Percentiles rank a stretch among this genome's conserved stretches.
phyloP scores from a whole-genome alignment of 2,329 filamentous ascomycete genomes.

The Colletotrichum sublineola region DNA sequence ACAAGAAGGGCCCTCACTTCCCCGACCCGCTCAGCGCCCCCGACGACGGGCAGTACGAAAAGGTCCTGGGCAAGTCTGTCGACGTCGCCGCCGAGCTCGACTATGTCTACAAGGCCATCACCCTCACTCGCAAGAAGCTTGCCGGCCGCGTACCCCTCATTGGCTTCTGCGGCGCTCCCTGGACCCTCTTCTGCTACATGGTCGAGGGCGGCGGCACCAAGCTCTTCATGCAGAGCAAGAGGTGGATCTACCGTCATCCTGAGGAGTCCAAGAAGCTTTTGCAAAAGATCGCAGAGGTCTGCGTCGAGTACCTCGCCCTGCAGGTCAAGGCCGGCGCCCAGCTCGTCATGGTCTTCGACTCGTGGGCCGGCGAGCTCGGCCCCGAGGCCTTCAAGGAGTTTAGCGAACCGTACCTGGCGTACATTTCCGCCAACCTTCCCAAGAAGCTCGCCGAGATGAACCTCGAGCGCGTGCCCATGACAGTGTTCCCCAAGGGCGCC shows the following conservation, averaged over 20 bases:
- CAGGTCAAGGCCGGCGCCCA: slow-evolving; percentile 96
- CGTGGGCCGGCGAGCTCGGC: slow-evolving; percentile 95
- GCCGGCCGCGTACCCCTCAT: slow-evolving; percentile 91
- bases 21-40: slow-evolving; percentile 85
- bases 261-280: slow-evolving; percentile 84
- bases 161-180: slow-evolving; percentile 96
- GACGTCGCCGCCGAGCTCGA: slow-evolving; percentile 86
- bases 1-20: slow-evolving; percentile 97
- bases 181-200: slow-evolving; percentile 99
- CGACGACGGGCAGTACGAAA: slow-evolving; percentile 83
- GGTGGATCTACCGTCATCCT: slow-evolving; percentile 93
- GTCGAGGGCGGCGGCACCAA: slow-evolving; percentile 97
- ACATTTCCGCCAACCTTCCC: slow-evolving; percentile 87
- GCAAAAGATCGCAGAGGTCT: slow-evolving; percentile 92
- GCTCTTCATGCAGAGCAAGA: slow-evolving; percentile 93
- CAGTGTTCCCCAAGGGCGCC: slow-evolving; percentile 96
- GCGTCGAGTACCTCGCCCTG: slow-evolving; percentile 92
- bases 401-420: slow-evolving; percentile 85
- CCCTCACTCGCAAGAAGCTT: slow-evolving; percentile 88
- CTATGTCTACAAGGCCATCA: slow-evolving; percentile 97
- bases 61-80: slow-evolving; percentile 82
- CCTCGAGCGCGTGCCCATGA: slow-evolving; percentile 90
- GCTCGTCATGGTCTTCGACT: slow-evolving; percentile 97
- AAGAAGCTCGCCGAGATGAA: slow-evolving; percentile 79
- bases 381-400: slow-evolving; percentile 87